Conservation (phyloP, 306 rosid species). For the Hippophae rhamnoides region DNA sequence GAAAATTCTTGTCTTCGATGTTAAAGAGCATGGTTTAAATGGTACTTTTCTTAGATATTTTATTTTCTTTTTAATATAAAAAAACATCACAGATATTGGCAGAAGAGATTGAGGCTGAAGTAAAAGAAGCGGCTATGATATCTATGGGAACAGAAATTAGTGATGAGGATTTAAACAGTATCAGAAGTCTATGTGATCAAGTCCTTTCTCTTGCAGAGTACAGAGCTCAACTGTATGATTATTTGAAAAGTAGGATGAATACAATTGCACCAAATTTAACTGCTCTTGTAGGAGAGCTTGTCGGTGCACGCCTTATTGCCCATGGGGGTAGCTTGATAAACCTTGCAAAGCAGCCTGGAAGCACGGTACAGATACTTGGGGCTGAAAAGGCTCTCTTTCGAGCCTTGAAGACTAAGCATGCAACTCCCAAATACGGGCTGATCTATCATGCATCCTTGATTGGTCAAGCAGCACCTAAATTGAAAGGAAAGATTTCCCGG, state of each 20-base stretch:
- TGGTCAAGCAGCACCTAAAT: slow-evolving; percentile 88
- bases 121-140: slow-evolving; percentile 80
- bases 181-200: slow-evolving; percentile 80
- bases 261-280: slow-evolving; percentile 95
- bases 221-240: slow-evolving; percentile 82
- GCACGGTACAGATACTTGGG: slow-evolving; percentile 91
- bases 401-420: slow-evolving; percentile 88
- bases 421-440: slow-evolving; percentile 92
- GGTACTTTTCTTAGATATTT: no score
- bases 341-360: slow-evolving; percentile 97
- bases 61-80: background rate
- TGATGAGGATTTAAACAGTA: slow-evolving; percentile 76
- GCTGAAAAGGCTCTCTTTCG: slow-evolving; percentile 95
- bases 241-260: slow-evolving; percentile 82
- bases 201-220: slow-evolving; percentile 84
- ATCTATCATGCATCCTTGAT: slow-evolving; percentile 90
- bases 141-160: slow-evolving; percentile 99
- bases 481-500: slow-evolving; percentile 86
- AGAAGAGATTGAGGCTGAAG: slow-evolving; percentile 65
- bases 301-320: slow-evolving; percentile 96
- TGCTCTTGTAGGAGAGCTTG: slow-evolving; percentile 87
- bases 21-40: no score
- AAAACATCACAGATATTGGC: slow-evolving; percentile 42
- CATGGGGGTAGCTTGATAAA: slow-evolving; percentile 87
- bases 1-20: background rate